Conservation (phyloP, 352 stramenopile genomes). For the Phytopythium chamaehyphon region DNA sequence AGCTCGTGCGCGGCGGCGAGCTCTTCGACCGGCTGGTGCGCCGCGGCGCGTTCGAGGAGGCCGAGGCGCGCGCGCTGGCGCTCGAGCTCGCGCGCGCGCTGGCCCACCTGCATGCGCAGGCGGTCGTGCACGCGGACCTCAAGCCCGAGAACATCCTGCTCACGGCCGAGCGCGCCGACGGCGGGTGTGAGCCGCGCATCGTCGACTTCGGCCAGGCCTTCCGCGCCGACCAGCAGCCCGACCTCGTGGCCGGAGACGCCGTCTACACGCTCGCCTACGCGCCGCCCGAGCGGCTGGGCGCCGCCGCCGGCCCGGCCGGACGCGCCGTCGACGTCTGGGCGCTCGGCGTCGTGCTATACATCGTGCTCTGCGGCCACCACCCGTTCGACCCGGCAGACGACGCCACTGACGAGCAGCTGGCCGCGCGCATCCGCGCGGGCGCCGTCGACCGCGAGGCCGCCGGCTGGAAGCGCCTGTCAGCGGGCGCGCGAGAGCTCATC, state of each 20-base stretch:
- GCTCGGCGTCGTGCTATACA: conserved; percentile 51
- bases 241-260: conserved; percentile 25
- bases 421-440: conserved; percentile 30
- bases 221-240: conserved; percentile 12
- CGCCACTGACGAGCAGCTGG: conserved; percentile 32
- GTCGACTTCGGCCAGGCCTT: conserved; percentile 84
- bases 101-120: conserved; percentile 34
- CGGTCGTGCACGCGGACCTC: conserved; percentile 48
- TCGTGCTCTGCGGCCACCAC: conserved; percentile 45
- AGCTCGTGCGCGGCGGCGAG: conserved; percentile 44
- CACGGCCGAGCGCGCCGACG: background rate
- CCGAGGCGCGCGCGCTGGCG: conserved; percentile 24
- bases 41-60: conserved; percentile 37
- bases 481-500: conserved; percentile 37
- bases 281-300: conserved; percentile 3
- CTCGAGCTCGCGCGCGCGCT: conserved; percentile 35
- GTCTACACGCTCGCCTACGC: conserved; percentile 7
- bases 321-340: conserved; percentile 55
- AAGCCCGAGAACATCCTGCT: conserved; percentile 62
- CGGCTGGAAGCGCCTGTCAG: conserved; percentile 37
- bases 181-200: conserved; percentile 36
- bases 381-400: conserved; percentile 59
- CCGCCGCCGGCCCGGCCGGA: conserved; percentile 11
- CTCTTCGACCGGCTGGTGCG: conserved; percentile 46
- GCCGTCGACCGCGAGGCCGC: conserved; percentile 26